Conservation (phyloP, 192 early-diverging fungal species). For the Coemansia sp. region DNA sequence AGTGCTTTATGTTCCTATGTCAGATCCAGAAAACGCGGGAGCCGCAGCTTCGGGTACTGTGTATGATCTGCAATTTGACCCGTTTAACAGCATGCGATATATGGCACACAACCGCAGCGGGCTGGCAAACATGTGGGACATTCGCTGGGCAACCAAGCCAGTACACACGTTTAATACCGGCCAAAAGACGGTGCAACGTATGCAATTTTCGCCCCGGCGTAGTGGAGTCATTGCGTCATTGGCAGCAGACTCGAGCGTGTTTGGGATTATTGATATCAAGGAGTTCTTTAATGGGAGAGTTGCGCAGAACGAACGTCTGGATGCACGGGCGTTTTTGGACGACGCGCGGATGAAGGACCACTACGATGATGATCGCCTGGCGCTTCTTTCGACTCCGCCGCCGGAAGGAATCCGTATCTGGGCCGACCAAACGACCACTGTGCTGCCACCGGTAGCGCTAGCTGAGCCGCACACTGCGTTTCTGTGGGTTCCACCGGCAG, state of each 20-base stretch:
- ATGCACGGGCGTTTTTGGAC: constrained; percentile 24
- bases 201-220: constrained; percentile 36
- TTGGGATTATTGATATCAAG: constrained; percentile 27
- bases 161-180: constrained; percentile 23
- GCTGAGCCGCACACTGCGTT: constrained; percentile 21
- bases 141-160: constrained; percentile 38
- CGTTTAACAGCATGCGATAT: constrained; percentile 42
- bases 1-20: constrained; percentile 32
- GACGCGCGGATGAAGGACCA: constrained; percentile 31
- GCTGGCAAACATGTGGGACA: constrained; percentile 46
- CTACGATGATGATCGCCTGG: constrained; percentile 22
- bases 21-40: constrained; percentile 2
- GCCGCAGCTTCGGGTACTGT: constrained; percentile 23
- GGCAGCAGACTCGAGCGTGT: constrained; percentile 14
- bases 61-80: constrained; percentile 51
- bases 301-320: constrained; percentile 5
- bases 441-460: not conserved
- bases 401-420: constrained; percentile 24
- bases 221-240: constrained; percentile 34
- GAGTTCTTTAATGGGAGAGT: constrained; percentile 20
- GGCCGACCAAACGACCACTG: constrained; percentile 15
- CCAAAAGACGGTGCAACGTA: constrained; percentile 3
- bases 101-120: constrained; percentile 47
- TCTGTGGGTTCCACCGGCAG: constrained; percentile 35
- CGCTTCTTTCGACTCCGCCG: constrained; percentile 17